These are phyloP conservation scores for Yamadazyma songkhlaensis DNA, from an alignment of 1,139 yeast species.

Conservation along the genomic window DNA sequence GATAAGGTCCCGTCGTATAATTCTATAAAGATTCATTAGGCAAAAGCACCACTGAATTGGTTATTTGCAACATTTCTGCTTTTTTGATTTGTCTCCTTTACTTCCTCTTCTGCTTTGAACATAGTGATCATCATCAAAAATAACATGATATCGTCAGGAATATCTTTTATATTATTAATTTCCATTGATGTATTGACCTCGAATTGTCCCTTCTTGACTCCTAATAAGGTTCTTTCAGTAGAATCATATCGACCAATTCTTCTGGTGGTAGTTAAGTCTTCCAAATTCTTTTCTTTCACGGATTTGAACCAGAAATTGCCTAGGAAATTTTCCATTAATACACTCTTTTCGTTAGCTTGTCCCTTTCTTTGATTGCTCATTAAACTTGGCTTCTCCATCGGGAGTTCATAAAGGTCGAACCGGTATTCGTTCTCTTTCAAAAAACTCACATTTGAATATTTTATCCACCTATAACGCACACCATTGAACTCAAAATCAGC, in stretches of 20 bases:
- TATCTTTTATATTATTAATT: no score
- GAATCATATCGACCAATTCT: constrained; percentile 4
- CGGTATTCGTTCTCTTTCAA: neutral
- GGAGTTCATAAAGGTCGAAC: constrained; percentile 1
- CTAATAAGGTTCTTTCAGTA: neutral
- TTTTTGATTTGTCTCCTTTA: neutral
- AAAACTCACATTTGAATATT: neutral
- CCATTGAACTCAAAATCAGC: constrained; percentile 3
- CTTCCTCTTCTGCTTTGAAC: constrained; percentile 2
- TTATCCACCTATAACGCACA: constrained; percentile 2
- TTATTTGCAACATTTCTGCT: no score
- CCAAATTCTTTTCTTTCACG: neutral
- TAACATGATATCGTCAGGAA: constrained; percentile 2
- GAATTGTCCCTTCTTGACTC: constrained; percentile 1
- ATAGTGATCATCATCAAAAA: neutral
- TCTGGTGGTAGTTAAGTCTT: neutral
- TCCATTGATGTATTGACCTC: no score
- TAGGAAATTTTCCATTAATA: neutral
- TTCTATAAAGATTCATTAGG: no score
- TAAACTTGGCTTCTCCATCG: neutral
- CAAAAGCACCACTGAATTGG: no score
- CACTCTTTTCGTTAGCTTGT: neutral
- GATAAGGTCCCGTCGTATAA: no score
- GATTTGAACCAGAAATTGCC: neutral
- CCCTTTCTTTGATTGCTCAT: neutral